phyloP scores from a whole-genome alignment of 1,139 yeast species.

The Blastobotrys buckinghamii region DNA sequence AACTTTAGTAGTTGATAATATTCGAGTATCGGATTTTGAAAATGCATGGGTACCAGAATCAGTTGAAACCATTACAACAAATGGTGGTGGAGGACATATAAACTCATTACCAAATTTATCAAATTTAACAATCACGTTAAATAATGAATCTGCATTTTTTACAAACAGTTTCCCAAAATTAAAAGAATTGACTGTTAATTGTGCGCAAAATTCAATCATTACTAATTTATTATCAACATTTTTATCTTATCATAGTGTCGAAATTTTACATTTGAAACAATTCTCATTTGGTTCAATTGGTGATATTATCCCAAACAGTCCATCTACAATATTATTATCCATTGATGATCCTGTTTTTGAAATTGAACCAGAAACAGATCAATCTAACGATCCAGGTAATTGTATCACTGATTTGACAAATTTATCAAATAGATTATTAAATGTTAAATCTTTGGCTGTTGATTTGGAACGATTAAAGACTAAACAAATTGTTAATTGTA shows the following conservation, averaged over 20 bases:
- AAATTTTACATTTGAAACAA: neutral
- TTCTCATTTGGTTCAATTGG: neutral
- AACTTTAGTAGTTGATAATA: neutral
- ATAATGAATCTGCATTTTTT: neutral
- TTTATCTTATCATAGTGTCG: neutral
- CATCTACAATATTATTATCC: neutral
- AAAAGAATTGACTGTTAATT: neutral
- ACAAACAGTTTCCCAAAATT: neutral
- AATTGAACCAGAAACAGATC: conserved; percentile 4
- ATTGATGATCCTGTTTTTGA: conserved; percentile 8
- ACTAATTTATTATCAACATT: neutral
- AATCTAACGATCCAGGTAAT: conserved; percentile 3
- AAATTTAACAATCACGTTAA: neutral
- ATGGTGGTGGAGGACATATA: neutral
- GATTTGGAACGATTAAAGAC: conserved; percentile 6
- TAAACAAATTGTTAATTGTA: neutral
- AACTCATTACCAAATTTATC: neutral
- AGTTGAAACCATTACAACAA: neutral
- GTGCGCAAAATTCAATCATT: neutral
- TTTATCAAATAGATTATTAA: neutral
- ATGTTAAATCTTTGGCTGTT: neutral
- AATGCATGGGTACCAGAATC: neutral
- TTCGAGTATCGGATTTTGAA: neutral
- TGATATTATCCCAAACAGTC: neutral
- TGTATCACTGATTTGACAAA: neutral